Conservation (phyloP, 1,139 yeast species). For the Blastobotrys serpentis region DNA sequence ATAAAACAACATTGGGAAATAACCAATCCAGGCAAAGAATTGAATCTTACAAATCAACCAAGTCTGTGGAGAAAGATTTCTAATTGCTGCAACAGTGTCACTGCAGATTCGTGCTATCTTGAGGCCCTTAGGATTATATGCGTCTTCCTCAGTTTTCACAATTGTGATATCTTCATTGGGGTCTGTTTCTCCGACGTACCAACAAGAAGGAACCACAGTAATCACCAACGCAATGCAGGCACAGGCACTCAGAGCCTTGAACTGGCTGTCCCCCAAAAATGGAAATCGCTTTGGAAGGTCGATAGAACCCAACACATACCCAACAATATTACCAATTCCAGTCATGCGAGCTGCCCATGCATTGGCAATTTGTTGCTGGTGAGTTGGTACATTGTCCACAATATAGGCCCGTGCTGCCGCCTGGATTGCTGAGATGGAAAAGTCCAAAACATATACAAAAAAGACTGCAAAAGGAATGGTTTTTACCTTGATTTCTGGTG, state of each 20-base stretch:
- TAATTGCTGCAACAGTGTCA: constrained; percentile 43
- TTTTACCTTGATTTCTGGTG: constrained; percentile 36
- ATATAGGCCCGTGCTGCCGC: constrained; percentile 58
- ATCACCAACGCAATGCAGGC: constrained; percentile 46
- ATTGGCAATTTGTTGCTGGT: constrained; percentile 57
- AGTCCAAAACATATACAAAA: constrained; percentile 54
- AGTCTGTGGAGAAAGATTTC: constrained; percentile 34
- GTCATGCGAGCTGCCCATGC: constrained; percentile 76
- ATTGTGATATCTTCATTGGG: constrained; percentile 44
- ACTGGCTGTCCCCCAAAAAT: constrained; percentile 49
- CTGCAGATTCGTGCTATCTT: constrained; percentile 22
- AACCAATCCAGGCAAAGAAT: constrained; percentile 41
- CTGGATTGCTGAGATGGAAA: constrained; percentile 56
- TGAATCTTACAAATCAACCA: constrained; percentile 36
- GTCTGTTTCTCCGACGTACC: constrained; percentile 45
- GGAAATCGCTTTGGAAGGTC: constrained; percentile 40
- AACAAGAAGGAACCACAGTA: constrained; percentile 45
- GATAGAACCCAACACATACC: constrained; percentile 51
- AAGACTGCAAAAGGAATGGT: constrained; percentile 49
- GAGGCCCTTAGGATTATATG: not conserved
- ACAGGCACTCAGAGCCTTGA: constrained; percentile 48
- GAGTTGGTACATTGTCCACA: constrained; percentile 54
- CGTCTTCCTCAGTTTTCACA: constrained; percentile 23
- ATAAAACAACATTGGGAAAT: constrained; percentile 41
- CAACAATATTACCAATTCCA: constrained; percentile 55